Conservation (phyloP, 225 moss, liverwort and hornwort species). For the Physcomitrellopsis africana region DNA sequence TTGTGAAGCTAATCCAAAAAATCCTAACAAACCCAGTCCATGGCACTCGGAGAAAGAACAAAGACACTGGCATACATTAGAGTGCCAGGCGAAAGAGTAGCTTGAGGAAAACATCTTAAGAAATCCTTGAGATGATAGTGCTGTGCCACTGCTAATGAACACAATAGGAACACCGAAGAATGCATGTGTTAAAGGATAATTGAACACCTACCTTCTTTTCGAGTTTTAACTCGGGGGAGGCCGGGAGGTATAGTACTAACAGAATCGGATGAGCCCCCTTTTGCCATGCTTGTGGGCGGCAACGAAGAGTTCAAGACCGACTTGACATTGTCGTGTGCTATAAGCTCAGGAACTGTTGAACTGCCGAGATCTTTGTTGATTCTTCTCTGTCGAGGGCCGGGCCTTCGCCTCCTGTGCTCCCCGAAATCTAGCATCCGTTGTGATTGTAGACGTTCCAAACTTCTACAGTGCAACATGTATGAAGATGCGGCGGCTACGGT, state of each 20-base stretch:
- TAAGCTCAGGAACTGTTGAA: conserved; percentile 30
- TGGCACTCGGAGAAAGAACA: too few relatives aligned
- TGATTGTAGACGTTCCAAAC: conserved; percentile 34
- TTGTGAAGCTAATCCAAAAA: too few relatives aligned
- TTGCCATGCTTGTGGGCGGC: conserved; percentile 39
- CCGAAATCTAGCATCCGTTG: conserved; percentile 37
- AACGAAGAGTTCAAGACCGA: conserved; percentile 37
- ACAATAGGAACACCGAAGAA: neutral
- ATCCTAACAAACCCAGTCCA: too few relatives aligned
- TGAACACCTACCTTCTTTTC: conserved; percentile 36
- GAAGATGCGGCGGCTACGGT: conserved; percentile 47
- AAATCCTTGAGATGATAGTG: neutral
- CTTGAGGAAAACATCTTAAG: neutral
- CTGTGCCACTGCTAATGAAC: neutral
- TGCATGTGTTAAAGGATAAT: neutral
- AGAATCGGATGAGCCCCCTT: conserved; percentile 35
- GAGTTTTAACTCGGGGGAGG: conserved; percentile 45
- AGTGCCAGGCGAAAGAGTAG: too few relatives aligned
- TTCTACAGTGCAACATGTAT: conserved; percentile 41
- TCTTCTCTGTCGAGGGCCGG: conserved; percentile 16
- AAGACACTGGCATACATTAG: too few relatives aligned
- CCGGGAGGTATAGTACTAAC: conserved; percentile 40
- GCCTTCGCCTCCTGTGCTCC: conserved; percentile 34
- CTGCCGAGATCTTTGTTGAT: conserved; percentile 27
- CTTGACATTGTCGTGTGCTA: conserved; percentile 42